Percentiles rank a stretch among this genome's conserved stretches.
These are phyloP conservation scores for Neophaeococcomyces mojaviensis DNA, from an alignment of 2,329 filamentous ascomycete species.

Conservation along the genomic window DNA sequence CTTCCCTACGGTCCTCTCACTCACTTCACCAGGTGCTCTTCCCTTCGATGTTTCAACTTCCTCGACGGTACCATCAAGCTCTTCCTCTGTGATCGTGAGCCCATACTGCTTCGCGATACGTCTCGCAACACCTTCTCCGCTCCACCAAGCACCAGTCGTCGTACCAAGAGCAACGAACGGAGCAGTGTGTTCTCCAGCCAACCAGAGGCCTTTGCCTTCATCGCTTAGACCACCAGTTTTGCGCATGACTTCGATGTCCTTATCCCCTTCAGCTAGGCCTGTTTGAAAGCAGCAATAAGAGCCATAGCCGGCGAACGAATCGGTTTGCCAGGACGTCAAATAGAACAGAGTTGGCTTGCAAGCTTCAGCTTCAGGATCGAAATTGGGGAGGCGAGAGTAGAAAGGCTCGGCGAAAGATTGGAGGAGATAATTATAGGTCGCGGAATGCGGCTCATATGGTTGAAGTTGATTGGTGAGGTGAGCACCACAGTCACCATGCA, in stretches of 20 bases:
- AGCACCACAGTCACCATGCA: constrained; percentile 37
- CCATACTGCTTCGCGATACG: constrained; percentile 32
- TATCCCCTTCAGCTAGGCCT: constrained; percentile 61
- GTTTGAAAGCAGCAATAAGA: constrained; percentile 81
- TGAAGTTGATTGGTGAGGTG: constrained; percentile 29
- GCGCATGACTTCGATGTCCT: constrained; percentile 59
- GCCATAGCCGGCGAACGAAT: constrained; percentile 72
- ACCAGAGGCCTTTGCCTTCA: constrained; percentile 63
- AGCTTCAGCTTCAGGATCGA: constrained; percentile 42
- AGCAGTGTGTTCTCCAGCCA: constrained; percentile 84
- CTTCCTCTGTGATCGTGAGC: constrained; percentile 3
- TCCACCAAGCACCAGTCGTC: constrained; percentile 86
- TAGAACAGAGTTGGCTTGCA: constrained; percentile 59
- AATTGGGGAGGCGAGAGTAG: constrained; percentile 66
- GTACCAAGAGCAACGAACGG: constrained; percentile 86
- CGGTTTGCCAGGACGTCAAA: constrained; percentile 69
- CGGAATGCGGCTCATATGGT: constrained; percentile 30
- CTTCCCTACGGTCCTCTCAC: too few relatives aligned
- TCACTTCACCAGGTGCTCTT: too few relatives aligned
- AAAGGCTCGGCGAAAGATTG: constrained; percentile 68
- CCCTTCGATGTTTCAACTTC: too few relatives aligned
- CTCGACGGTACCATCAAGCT: background rate
- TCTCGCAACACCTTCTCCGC: constrained; percentile 68
- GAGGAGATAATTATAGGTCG: constrained; percentile 49
- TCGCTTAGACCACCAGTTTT: constrained; percentile 34